These are phyloP conservation scores for Haemoproteus tartakovskyi DNA, from an alignment of 169 alveolate genomes.

Conservation along the genomic window DNA sequence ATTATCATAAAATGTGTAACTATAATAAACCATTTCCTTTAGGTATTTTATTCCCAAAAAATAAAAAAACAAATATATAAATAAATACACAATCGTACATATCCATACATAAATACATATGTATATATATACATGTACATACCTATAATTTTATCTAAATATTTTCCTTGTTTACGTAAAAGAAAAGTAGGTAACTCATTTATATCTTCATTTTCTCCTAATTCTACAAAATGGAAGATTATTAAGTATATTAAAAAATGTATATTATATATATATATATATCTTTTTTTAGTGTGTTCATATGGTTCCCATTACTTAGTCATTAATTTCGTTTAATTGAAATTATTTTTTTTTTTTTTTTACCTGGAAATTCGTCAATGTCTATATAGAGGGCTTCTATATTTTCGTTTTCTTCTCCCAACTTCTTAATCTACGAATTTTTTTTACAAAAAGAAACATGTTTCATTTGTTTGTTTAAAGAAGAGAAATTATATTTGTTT, in stretches of 20 bases:
- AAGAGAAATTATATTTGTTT: background rate
- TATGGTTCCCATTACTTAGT: background rate
- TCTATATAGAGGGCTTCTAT: conserved; percentile 49
- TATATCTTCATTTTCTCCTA: conserved; percentile 59
- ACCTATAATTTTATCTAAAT: conserved; percentile 48
- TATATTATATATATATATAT: background rate
- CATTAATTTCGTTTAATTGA: background rate
- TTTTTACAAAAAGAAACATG: background rate
- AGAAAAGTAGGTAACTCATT: conserved; percentile 49
- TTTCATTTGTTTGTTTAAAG: background rate
- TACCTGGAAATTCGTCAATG: conserved; percentile 64
- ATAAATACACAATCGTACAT: background rate
- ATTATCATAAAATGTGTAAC: no score
- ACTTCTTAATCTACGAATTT: conserved; percentile 22
- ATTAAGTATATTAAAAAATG: background rate
- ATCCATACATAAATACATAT: background rate
- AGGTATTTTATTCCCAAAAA: conserved; percentile 1
- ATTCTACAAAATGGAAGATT: background rate
- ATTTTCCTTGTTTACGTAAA: conserved; percentile 44
- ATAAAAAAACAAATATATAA: background rate
- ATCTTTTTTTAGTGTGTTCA: background rate
- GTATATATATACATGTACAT: background rate
- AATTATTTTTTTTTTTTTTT: background rate
- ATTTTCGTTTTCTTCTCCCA: conserved; percentile 56
- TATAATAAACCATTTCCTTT: no score